Evolutionary conservation across 192 early-diverging fungal species (phyloP).

Genomic region (Coemansia sp.): DNA sequence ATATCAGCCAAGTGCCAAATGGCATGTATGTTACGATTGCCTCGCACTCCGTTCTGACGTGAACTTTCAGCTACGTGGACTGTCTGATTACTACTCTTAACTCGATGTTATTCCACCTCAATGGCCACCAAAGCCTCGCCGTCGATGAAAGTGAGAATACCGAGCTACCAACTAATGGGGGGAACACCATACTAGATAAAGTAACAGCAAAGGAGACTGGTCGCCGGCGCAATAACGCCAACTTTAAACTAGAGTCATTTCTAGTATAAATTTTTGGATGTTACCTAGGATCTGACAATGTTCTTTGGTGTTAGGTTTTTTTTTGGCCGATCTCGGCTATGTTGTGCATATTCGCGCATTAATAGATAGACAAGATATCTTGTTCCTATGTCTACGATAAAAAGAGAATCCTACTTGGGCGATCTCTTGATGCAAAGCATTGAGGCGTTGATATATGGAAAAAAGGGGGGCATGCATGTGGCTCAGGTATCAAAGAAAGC

Average conservation of each 20-base stretch:
- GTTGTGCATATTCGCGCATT: neutral
- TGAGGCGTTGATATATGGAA: neutral
- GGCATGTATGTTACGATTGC: conserved; percentile 63
- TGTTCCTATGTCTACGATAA: neutral
- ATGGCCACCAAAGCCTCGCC: conserved; percentile 63
- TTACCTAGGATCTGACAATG: neutral
- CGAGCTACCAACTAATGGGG: conserved; percentile 27
- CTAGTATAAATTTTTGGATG: neutral
- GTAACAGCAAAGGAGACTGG: conserved; percentile 50
- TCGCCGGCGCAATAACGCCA: conserved; percentile 30
- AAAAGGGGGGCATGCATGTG: neutral
- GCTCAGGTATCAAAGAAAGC: neutral
- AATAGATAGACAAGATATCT: neutral
- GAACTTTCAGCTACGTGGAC: conserved; percentile 79
- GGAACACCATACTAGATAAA: conserved; percentile 45
- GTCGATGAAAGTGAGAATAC: conserved; percentile 24
- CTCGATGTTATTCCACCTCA: conserved; percentile 51
- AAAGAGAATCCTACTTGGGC: neutral
- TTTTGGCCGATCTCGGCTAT: neutral
- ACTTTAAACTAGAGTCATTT: neutral
- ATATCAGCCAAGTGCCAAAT: conserved; percentile 55
- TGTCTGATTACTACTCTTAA: conserved; percentile 66
- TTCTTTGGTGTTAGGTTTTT: neutral
- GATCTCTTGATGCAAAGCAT: neutral
- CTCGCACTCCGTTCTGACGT: conserved; percentile 83